Base-by-base conservation (phyloP, 1,139 yeast species). In the Blastobotrys petasosporus region DNA sequence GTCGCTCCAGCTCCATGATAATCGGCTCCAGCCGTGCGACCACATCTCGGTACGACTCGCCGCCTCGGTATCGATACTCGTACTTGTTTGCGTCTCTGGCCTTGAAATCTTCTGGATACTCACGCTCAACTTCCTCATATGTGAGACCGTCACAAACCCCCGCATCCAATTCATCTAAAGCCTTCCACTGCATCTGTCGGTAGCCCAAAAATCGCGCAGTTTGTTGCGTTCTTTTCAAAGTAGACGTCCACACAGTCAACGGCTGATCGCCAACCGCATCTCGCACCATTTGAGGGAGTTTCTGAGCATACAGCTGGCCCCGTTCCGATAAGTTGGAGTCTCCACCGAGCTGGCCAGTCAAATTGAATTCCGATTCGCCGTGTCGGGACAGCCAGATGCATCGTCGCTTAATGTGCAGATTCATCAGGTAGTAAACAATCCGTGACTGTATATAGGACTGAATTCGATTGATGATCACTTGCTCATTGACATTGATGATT, bases 61-160 rank as follows among this genome's bases (percentile, higher is more conserved):
- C 99, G 4, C 98, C 97, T 42, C 96, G 79, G 66, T 92, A 92
- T 43, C 97, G 77, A 65, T 90, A 92, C 66, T 88, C 97, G 63
- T 85, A 94, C 69, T 94, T 92, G 69, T 94, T 84, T 56, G 86
- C 95, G 64, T 94, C 98, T 51, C 99, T 78, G 3, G 96, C 96
- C 57, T 80, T 85, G 69, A 92, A 92, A 63, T 92, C 98, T 54
- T 87, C 96, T 0, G 98, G 98, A 64, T 83, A 90, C 53, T 75
- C 67, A 32, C 76, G 71, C 60, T 88, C 90, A 56, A 88, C 85
- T 57, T 92, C 95, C 58, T 86, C 87, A 63, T 88, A 86, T 0
- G 95, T 82, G 74, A 87, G 76, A 2, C 97, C 97, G 63, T 92
- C 98, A 65, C 98, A 92, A 33, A 88, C 94, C 9, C 98, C 98